These are phyloP conservation scores for Leishmania tarentolae DNA, from an alignment of 208 protist species.

Conservation along the genomic window DNA sequence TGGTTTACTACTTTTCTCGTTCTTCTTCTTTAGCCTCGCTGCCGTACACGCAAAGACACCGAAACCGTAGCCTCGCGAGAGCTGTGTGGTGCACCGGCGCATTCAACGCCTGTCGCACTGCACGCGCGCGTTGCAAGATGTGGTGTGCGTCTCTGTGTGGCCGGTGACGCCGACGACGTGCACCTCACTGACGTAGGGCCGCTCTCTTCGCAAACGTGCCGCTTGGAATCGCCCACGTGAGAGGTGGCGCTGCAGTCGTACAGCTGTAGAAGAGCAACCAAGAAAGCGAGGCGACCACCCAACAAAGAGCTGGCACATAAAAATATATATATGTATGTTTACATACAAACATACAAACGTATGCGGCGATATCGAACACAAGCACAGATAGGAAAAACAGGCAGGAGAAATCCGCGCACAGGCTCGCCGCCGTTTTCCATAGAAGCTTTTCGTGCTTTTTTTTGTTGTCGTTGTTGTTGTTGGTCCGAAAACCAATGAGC, in stretches of 20 bases:
- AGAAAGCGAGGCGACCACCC: too few species aligned
- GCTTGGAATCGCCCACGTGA: not conserved
- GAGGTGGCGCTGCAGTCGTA: not conserved
- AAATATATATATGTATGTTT: too few species aligned
- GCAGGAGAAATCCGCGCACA: not conserved
- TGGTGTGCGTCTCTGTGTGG: not conserved
- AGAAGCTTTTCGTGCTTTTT: not conserved
- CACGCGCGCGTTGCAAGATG: not conserved
- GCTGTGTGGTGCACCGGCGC: slow-evolving; percentile 28
- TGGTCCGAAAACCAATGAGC: not conserved
- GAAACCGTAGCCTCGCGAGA: slow-evolving; percentile 26
- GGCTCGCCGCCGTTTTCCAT: not conserved
- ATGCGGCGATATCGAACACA: too few species aligned
- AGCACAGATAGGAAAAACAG: not conserved
- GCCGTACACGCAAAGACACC: slow-evolving; percentile 29
- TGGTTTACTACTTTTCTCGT: slow-evolving; percentile 44
- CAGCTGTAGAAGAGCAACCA: too few species aligned
- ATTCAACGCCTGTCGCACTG: not conserved
- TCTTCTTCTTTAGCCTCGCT: slow-evolving; percentile 37
- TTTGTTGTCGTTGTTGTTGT: not conserved
- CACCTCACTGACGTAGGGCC: too few species aligned
- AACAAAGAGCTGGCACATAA: too few species aligned
- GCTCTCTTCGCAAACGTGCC: not conserved
- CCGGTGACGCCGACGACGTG: too few species aligned
- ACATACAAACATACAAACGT: too few species aligned